Base-by-base conservation (phyloP, 352 stramenopile genomes). In the Phytophthora kernoviae region DNA sequence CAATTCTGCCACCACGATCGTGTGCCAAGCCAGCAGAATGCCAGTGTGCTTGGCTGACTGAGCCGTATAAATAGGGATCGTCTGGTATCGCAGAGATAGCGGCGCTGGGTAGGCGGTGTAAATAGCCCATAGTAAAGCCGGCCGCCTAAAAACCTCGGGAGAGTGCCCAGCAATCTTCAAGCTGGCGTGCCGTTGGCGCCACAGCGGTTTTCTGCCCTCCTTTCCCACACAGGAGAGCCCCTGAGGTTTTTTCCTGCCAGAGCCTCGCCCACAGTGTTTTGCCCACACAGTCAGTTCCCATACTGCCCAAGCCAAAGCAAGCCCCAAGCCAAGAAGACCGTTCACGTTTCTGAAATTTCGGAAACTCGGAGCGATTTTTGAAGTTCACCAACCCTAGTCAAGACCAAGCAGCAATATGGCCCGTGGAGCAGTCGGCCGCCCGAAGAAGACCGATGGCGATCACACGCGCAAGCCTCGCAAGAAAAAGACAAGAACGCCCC, bases 401-500 rank as follows among this genome's bases (percentile, higher is more conserved):
- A 54, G 41, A 40, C 21, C 47, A 68, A 66, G 47, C 32, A 53
- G 11, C 48, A 62, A 64, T 27, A 90, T 90, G 80, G 80, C 79
- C 55, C 80, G 78, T 70, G 75, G 67, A 81, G 68, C 30, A 53
- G 63, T 88, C 12, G 81, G 79, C 45, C 70, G 81, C 54, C 78
- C 82, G 32, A 90, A 90, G 70, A 92, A 89, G 70, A 74, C 71
- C 14, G 72, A 79, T 68, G 67, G 62, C 42, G 80, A 81, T 48
- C 80, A 81, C 36, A 73, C 70, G 45, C 81, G 84, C 70, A 93
- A 93, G 79, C 79, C 81, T 50, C 81, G 84, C 69, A 86, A 89
- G 73, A 97, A 97, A 96, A 95, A 84, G 90, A 97, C 71, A 95
- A 95, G 68, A 94, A 96, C 68, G 88, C 84, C 30, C 90, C 90